Base-by-base conservation (phyloP, 169 alveolate species). In the Eimeria acervulina region DNA sequence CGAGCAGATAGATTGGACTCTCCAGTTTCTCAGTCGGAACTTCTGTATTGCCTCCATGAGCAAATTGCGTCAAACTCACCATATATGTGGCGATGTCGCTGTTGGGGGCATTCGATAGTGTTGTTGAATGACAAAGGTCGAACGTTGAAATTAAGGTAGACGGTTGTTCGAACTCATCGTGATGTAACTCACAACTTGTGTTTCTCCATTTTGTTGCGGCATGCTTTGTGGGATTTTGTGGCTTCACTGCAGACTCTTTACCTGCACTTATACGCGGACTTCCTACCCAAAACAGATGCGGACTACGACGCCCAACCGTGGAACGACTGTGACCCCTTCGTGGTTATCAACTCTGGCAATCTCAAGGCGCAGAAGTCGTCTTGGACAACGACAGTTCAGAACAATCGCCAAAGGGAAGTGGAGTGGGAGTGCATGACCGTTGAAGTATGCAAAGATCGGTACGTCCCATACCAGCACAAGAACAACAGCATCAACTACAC, bases 301-400 rank as follows among this genome's bases (percentile, higher is more conserved):
- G 83, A 74, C 95, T 90, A 51, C 95, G 83, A 90, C 38, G 51
- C 72, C 40, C 83, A 51, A 33, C 95, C 63, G 68, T 90, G 95
- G 95, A 84, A 90, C 47, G 83, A 90, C 80, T 92, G 91, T 44
- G 95, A 92, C 95, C 95, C 95, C 40, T 92, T 78, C 70, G 92
- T 92, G 66, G 51, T 40, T 51, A 55, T 92, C 68, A 17, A 70
- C 10, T 76, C 92, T 12, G 74, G 47, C 52, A 52, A 78, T 42
- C 15, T 33, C 36, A 28, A 51, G 47, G 51, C 38, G 7, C 44
- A 76, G 92, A 33, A 66, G 38, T 51, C 81, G 26, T 38, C 92
- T 6, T 76, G 90, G 95, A 78, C 68, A 28, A 78, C 95, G n/a
- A 78, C 95, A 28, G 92, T 78, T 21, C 70, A 78, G 52, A 92